phyloP scores from a whole-genome alignment of 192 early-diverging fungal species.

The Entophlyctis helioformis region DNA sequence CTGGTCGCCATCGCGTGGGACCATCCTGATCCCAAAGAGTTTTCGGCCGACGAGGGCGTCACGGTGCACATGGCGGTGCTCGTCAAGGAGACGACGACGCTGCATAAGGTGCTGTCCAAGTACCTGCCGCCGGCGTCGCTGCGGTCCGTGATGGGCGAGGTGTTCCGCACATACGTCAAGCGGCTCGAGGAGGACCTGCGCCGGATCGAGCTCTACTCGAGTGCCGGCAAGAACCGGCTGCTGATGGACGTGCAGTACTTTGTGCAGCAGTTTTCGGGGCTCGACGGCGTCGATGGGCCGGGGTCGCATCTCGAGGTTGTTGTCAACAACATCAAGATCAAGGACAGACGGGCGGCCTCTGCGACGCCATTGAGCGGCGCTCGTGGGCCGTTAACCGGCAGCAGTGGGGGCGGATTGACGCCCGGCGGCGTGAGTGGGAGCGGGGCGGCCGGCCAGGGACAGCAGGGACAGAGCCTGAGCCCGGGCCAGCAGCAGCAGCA shows the following conservation, averaged over 20 bases:
- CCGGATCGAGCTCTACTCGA: conserved; percentile 31
- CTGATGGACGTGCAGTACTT: conserved; percentile 67
- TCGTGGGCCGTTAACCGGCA: too few species aligned
- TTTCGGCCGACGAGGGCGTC: conserved; percentile 14
- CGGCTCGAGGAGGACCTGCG: conserved; percentile 62
- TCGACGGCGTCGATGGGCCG: conserved; percentile 62
- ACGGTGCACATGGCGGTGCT: conserved; percentile 61
- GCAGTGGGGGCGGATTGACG: too few species aligned
- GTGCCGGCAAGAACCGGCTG: conserved; percentile 58
- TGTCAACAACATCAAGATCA: conserved; percentile 70
- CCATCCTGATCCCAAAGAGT: conserved; percentile 26
- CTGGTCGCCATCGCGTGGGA: conserved; percentile 41
- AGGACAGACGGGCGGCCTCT: conserved; percentile 22
- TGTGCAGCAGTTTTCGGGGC: conserved; percentile 44
- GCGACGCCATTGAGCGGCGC: too few species aligned
- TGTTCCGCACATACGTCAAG: conserved; percentile 65
- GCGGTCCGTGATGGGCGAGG: conserved; percentile 61
- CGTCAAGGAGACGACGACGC: conserved; percentile 78
- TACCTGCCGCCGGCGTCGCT: conserved; percentile 65
- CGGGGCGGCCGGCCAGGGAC: too few species aligned
- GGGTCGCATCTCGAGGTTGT: conserved; percentile 62
- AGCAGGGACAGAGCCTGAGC: too few species aligned
- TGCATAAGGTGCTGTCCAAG: conserved; percentile 85
- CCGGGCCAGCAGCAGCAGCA: neutral
- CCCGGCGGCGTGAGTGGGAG: neutral